A percentile compares a stretch with the other conserved stretches of the same genome.
Conservation (phyloP, 2,329 filamentous ascomycete genomes). For the Paracorniculantispora psalliotae region DNA sequence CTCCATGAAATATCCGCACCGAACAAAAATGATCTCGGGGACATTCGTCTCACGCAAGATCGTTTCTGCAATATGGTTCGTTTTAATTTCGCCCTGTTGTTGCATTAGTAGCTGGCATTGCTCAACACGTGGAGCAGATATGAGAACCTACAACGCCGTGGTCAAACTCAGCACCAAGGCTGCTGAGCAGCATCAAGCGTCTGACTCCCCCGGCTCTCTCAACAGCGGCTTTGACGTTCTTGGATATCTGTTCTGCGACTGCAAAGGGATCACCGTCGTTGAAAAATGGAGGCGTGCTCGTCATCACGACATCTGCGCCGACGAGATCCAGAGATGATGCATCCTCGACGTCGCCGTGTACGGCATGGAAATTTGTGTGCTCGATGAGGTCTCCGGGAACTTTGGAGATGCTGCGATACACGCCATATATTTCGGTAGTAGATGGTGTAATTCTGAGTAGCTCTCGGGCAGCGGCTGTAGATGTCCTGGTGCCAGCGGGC, state of each 20-base stretch:
- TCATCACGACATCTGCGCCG: conserved; percentile 21
- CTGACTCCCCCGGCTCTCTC: conserved; percentile 22
- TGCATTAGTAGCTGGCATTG: background rate
- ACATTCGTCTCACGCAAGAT: conserved; percentile 17
- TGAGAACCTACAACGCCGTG: conserved; percentile 25
- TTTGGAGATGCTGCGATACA: conserved; percentile 22
- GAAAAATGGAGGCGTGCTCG: conserved; percentile 21
- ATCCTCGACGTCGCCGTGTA: conserved; percentile 21
- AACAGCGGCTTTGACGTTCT: conserved; percentile 26
- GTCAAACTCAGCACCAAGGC: conserved; percentile 28
- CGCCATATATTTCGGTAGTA: conserved; percentile 13
- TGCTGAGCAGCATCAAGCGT: conserved; percentile 28
- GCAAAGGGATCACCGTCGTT: conserved; percentile 16
- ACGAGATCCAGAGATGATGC: conserved; percentile 19
- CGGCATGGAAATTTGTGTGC: conserved; percentile 20
- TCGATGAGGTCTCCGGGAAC: conserved; percentile 20
- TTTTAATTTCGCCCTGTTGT: conserved; percentile 32
- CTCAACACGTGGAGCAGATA: no score
- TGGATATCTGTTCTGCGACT: background rate
- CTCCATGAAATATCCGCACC: conserved; percentile 35
- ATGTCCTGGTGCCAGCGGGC: conserved; percentile 23
- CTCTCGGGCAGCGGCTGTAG: conserved; percentile 21
- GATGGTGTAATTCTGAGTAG: conserved; percentile 18
- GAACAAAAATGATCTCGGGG: conserved; percentile 26
- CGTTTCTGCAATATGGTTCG: conserved; percentile 30